Evolutionary conservation across 1,284 basidiomycete species (phyloP).

Genomic region (Coniferiporia sulphurascens): DNA sequence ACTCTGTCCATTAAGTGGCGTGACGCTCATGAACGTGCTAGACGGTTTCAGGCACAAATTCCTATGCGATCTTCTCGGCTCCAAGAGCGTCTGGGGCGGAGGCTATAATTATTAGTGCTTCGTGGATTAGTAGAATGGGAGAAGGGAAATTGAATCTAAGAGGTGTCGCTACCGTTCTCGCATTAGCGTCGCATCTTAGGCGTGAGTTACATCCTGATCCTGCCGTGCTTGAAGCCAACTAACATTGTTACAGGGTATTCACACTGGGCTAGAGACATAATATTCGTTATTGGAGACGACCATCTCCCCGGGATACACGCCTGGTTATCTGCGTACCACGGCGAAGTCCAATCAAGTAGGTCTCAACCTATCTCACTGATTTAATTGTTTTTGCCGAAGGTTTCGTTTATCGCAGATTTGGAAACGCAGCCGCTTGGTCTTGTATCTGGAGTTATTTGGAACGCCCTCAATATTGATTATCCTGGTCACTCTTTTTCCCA

Average conservation of each 20-base stretch:
- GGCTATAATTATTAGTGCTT: conserved; percentile 85
- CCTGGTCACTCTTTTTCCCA: conserved; percentile 95
- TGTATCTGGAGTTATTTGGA: conserved; percentile 87
- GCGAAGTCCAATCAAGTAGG: conserved; percentile 60
- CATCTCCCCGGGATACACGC: conserved; percentile 91
- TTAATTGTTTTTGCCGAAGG: background rate
- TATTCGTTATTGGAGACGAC: conserved; percentile 88
- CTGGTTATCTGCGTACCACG: conserved; percentile 85
- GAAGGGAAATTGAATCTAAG: conserved; percentile 72
- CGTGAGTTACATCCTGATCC: conserved; percentile 41
- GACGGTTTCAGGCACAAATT: conserved; percentile 62
- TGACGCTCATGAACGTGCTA: conserved; percentile 29
- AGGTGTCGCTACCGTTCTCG: conserved; percentile 80
- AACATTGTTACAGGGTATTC: conserved; percentile 60
- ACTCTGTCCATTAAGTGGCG: background rate
- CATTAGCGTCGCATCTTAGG: conserved; percentile 79
- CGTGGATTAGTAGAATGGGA: conserved; percentile 72
- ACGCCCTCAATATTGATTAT: conserved; percentile 91
- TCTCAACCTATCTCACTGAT: no score
- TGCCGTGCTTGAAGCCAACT: conserved; percentile 2
- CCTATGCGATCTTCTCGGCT: conserved; percentile 78
- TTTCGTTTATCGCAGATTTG: conserved; percentile 47
- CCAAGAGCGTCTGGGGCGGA: conserved; percentile 88
- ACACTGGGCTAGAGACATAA: conserved; percentile 90
- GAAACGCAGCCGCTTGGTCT: conserved; percentile 56